Evolutionary conservation across 2,329 filamentous ascomycete species (phyloP), one percentile per base, ranked within the genome.

Genomic region (Penicillium occitanis): DNA sequence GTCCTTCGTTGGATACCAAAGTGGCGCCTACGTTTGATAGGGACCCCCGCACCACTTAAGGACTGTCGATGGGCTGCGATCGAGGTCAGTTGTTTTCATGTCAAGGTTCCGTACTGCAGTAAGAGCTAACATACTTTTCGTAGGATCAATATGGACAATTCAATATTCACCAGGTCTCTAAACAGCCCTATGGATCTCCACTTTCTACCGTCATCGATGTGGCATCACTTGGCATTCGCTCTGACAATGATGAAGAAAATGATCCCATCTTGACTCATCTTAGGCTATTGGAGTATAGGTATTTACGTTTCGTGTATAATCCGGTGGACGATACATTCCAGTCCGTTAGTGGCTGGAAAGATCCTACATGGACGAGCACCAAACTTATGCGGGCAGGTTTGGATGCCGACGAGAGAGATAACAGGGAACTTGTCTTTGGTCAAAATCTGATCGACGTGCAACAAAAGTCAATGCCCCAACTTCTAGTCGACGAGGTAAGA

Each of bases 121-220:
- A n/a, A 40, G 35, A 46, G 50, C 40, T 63, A 22, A 64, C 44
- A 42, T 40, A 28, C 2, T 6, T 51, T 19, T 66, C 25, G 65
- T 75, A 90, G 85, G 97, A 99, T 73, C 93, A 98, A 84, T 98
- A 95, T 94, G 91, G 91, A 60, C 94, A 98, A 77, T 91, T 98
- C 77, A 84, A 86, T 13, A 86, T 95, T n/a, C 86, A 96, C 73
- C 75, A 88, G 60, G 84, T 98, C 13, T 83, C 84, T 66, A 82
- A 77, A 57, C 80, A 87, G 70, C 76, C 75, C 8, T 90, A 90
- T 73, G 87, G 85, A 7, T 84, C 86, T 66, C 83, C 86, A n/a
- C 77, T 90, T 48, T 90, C 87, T 1, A 87, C 87, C 0, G 84
- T 90, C 30, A 85, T 85, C 70, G 78, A 80, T 13, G 72, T 75